Evolutionary conservation across 2,329 filamentous ascomycete species (phyloP).

Genomic region (Exophiala oligosperma): DNA sequence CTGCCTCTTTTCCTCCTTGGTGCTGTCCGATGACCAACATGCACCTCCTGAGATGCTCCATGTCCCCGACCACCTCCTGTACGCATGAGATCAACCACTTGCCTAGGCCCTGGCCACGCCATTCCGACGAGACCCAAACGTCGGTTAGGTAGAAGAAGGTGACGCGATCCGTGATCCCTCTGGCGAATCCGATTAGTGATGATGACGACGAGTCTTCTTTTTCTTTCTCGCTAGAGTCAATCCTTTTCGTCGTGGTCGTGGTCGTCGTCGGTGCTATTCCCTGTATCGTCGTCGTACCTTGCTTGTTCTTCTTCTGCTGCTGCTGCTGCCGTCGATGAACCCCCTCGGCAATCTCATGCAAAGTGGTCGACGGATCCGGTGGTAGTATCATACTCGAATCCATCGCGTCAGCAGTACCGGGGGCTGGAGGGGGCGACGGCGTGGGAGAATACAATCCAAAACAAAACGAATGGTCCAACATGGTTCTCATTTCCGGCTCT

Average conservation of each 20-base stretch:
- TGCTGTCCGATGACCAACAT: conserved; percentile 52
- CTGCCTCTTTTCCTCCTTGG: conserved; percentile 1
- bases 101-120: conserved; percentile 63
- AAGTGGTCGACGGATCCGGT: conserved; percentile 20
- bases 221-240: no score
- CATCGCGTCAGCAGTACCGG: background rate
- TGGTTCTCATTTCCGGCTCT: conserved; percentile 49
- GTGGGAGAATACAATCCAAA: conserved; percentile 54
- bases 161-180: conserved; percentile 68
- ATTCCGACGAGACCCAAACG: conserved; percentile 62
- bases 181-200: conserved; percentile 53
- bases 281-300: no score
- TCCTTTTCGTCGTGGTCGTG: background rate
- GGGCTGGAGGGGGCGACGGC: conserved; percentile 5
- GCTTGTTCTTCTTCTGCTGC: background rate
- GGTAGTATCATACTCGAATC: conserved; percentile 7
- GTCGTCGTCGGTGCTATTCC: no score
- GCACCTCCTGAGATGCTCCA: conserved; percentile 61
- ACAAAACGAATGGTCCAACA: conserved; percentile 60
- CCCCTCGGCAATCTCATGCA: conserved; percentile 14
- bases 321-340: background rate
- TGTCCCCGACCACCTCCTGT: conserved; percentile 56
- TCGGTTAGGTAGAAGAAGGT: conserved; percentile 71
- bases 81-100: conserved; percentile 64
- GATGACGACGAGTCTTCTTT: background rate